Evolutionary conservation across 2,329 filamentous ascomycete genomes (phyloP), one percentile per base, ranked within the genome.

Genomic region (Malbranchea zuffiana): DNA sequence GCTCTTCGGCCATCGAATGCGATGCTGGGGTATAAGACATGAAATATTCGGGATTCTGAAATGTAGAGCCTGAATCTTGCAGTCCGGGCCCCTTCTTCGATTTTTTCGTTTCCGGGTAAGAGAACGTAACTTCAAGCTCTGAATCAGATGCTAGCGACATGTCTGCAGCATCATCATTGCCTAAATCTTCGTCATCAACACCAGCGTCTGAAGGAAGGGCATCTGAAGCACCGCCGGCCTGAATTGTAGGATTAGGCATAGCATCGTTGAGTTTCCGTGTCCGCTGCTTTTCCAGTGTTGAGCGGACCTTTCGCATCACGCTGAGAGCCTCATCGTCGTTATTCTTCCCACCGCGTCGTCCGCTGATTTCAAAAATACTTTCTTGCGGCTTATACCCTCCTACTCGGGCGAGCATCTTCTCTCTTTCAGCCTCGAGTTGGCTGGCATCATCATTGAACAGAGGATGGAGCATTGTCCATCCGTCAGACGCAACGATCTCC

Each of bases 291-390:
- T 67, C 60, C 12, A 67, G 52, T 1, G 54, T 57, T 4, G 50
- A 60, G 13, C 64, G 60, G 15, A 67, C 56, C 29, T 61, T 56
- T 36, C 61, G 60, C 42, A 67, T 66, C 6, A 60, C 62, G 29
- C 71, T 55, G 64, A 75, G 30, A 69, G 78, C 37, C 71, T 79
- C 42, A 80, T 85, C 56, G 71, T 79, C 55, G 74, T 74, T 51
- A 80, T 73, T 53, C 81, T 71, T 69, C 46, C 82, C 80, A 25
- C 78, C 80, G 43, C 78, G 74, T 48, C 80, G 76, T 5, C 82
- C 82, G 46, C 82, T 82, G 44, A 95, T 79, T 59, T 98, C 90
- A 50, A 98, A 98, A n/a, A 98, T 84, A 0, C 88, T 96, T 60
- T 98, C 90, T 28, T 79, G 71, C 0, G 92, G 90, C 49, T 84